These are phyloP conservation scores for Chlorella ohadii DNA, from an alignment of 139 green algal species.

Conservation along the genomic window DNA sequence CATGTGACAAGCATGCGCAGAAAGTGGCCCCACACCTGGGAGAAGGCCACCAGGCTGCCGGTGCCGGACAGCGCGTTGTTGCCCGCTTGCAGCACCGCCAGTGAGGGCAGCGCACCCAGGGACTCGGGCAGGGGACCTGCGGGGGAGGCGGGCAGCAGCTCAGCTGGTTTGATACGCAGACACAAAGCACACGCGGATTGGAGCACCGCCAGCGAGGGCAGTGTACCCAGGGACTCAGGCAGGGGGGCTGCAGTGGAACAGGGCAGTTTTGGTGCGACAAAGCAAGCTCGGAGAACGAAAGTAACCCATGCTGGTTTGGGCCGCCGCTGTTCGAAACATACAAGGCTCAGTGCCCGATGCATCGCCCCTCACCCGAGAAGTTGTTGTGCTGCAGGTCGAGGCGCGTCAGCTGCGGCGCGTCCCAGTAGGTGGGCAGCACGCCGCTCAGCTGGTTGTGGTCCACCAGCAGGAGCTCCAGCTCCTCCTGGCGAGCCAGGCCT, in stretches of 20 bases:
- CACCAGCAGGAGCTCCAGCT: constrained; percentile 6
- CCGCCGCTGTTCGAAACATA: too few species aligned
- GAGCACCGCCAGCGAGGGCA: too few species aligned
- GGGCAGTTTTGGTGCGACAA: too few species aligned
- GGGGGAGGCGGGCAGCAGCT: background rate
- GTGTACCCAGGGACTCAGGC: too few species aligned
- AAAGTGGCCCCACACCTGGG: too few species aligned
- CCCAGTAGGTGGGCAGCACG: background rate
- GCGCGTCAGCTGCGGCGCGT: background rate
- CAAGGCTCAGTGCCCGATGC: too few species aligned
- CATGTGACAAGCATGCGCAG: too few species aligned
- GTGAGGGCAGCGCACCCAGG: background rate
- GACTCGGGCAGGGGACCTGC: constrained; percentile 1
- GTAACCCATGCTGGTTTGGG: background rate
- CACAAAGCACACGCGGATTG: too few species aligned
- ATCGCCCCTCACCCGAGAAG: background rate
- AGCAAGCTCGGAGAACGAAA: too few species aligned
- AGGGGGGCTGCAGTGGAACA: too few species aligned
- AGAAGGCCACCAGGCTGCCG: constrained; percentile 7
- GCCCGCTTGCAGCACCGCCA: background rate
- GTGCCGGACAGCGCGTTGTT: background rate
- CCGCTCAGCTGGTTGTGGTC: constrained; percentile 7
- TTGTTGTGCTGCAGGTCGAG: constrained; percentile 16
- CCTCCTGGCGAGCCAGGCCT: background rate
- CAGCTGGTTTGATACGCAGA: too few species aligned